These are phyloP conservation scores for Suhomyces taliae DNA, from an alignment of 1,139 yeast genomes.

Conservation along the genomic window DNA sequence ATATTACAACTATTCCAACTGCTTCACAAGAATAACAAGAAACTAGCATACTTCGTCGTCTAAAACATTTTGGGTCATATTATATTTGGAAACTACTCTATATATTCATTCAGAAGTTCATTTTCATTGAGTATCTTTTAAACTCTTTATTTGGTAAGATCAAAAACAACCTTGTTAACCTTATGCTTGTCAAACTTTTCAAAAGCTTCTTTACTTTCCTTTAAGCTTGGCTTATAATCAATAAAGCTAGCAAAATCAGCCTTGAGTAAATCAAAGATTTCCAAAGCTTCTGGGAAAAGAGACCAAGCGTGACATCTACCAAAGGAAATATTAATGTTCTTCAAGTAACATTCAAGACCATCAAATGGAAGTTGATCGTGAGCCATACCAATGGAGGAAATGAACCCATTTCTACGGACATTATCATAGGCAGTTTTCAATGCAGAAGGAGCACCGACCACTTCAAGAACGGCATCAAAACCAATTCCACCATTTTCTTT, in stretches of 20 bases:
- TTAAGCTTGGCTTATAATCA: slow-evolving; percentile 45
- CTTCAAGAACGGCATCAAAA: slow-evolving; percentile 59
- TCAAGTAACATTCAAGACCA: slow-evolving; percentile 59
- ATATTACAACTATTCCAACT: too few species aligned
- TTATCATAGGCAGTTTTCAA: slow-evolving; percentile 51
- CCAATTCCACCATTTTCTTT: slow-evolving; percentile 39
- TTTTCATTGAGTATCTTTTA: background rate
- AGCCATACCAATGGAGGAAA: slow-evolving; percentile 62
- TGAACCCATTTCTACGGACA: slow-evolving; percentile 60
- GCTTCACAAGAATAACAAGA: too few species aligned
- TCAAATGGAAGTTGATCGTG: slow-evolving; percentile 59
- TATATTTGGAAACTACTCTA: too few species aligned
- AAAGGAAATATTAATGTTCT: slow-evolving; percentile 58
- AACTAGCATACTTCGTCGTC: too few species aligned
- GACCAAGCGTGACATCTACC: slow-evolving; percentile 68
- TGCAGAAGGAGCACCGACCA: slow-evolving; percentile 56
- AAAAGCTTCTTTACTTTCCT: slow-evolving; percentile 49
- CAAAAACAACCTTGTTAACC: slow-evolving; percentile 58
- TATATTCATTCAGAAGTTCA: too few species aligned
- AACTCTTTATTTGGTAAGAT: slow-evolving; percentile 10
- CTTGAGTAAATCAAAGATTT: slow-evolving; percentile 46
- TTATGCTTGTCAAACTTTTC: slow-evolving; percentile 53
- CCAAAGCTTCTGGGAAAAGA: slow-evolving; percentile 53
- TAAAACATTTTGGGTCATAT: too few species aligned
- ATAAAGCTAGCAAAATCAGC: slow-evolving; percentile 48